A percentile compares a stretch with the other conserved stretches of the same genome.
phyloP scores from a whole-genome alignment of 768 basidiomycete species.

The Boletus pseudopeckii region DNA sequence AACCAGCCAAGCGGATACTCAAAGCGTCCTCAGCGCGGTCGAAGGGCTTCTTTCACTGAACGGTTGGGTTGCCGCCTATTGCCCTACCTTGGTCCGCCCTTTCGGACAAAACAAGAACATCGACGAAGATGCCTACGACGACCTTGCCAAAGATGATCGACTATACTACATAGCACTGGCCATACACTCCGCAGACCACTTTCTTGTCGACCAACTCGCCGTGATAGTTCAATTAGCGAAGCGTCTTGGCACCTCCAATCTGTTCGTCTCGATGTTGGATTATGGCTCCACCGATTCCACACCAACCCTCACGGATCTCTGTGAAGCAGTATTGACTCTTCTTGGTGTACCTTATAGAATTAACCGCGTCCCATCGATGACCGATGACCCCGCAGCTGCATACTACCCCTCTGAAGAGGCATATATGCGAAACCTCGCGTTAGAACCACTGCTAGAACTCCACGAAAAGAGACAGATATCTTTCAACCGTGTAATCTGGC shows the following conservation, averaged over 20 bases:
- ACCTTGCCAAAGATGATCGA: constrained; percentile 76
- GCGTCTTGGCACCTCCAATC: constrained; percentile 80
- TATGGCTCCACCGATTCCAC: constrained; percentile 95
- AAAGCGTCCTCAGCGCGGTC: constrained; percentile 83
- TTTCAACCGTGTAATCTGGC: constrained; percentile 92
- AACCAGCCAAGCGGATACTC: constrained; percentile 85
- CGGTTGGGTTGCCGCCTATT: constrained; percentile 96
- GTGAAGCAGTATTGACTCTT: constrained; percentile 91
- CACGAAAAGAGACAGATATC: constrained; percentile 69
- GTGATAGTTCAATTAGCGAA: constrained; percentile 95
- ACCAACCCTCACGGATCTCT: constrained; percentile 88
- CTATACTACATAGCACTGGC: constrained; percentile 94
- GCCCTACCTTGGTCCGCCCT: constrained; percentile 90
- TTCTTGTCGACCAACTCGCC: constrained; percentile 96
- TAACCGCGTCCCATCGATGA: constrained; percentile 90
- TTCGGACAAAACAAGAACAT: constrained; percentile 90
- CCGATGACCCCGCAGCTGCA: constrained; percentile 76
- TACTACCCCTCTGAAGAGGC: constrained; percentile 98
- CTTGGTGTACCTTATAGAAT: constrained; percentile 94
- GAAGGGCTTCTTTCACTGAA: constrained; percentile 94
- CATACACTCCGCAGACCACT: constrained; percentile 98
- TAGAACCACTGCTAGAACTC: constrained; percentile 88
- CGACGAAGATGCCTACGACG: constrained; percentile 71
- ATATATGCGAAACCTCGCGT: constrained; percentile 84
- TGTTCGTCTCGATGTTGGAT: constrained; percentile 98